Base-by-base conservation (phyloP, 1,139 yeast species). In the Spencermartinsiella ligniputridi region DNA sequence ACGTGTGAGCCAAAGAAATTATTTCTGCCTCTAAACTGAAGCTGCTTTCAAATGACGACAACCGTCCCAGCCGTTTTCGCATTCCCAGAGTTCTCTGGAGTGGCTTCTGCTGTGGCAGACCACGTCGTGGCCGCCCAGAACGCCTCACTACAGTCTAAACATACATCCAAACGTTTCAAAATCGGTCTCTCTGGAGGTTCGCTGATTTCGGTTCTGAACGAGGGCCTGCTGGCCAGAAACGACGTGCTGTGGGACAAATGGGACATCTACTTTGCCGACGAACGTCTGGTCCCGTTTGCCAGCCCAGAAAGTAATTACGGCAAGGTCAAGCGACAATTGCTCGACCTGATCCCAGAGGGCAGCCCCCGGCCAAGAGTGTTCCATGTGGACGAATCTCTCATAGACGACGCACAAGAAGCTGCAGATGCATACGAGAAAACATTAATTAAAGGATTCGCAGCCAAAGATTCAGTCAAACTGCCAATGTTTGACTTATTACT, bases 261-360 rank as follows among this genome's bases (percentile, higher is more conserved):
- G 98, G 96, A 92, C 61, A 79, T 92, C 47, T 92, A 87, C 66
- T 90, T 92, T 70, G 96, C 97, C 17, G 98, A 92, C 66, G 98
- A 92, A 70, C 79, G 98, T 64, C 72, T 92, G 52, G 98, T 92
- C 39, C 95, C 96, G 40, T 86, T 89, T 58, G 83, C 77, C 45
- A 81, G 86, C 37, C 76, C 78, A 2, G 95, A 89, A 61, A 84
- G 95, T 43, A 92, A 92, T 65, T 92, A 83, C 60, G 97, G 97
- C 18, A 80, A 79, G 52, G 92, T 95, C 44, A 87, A 89, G 63
- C 70, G 90, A 43, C 82, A 85, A 53, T 75, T 92, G 37, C 81
- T 92, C 52, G 96, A 88, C 67, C 71, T 70, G 46, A 78, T 89
- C 29, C 70, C 72, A 11, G 62, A 56, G 32, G 63, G 53, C 62